Percentiles rank a stretch among this genome's conserved stretches.
Evolutionary conservation across 2,329 filamentous ascomycete species (phyloP).

Genomic region (Ophiostoma sp.): DNA sequence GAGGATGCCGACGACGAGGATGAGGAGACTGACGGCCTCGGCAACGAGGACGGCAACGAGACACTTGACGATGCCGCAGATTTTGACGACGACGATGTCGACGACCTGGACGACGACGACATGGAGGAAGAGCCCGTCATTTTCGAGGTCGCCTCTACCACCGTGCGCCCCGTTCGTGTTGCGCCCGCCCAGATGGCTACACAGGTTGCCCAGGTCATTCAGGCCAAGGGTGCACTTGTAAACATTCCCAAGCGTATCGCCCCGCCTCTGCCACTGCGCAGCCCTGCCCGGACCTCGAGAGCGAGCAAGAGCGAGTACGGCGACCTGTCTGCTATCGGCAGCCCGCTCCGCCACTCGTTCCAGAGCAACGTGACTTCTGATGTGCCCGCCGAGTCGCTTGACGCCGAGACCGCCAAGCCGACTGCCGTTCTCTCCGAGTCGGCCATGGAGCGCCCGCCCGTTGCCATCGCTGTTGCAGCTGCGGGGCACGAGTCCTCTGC

Average conservation of each 20-base stretch:
- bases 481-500: constrained; percentile 19
- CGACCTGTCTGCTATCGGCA: constrained; percentile 55
- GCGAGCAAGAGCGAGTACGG: constrained; percentile 59
- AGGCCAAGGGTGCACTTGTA: constrained; percentile 75
- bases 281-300: constrained; percentile 63
- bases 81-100: constrained; percentile 39
- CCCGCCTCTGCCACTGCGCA: constrained; percentile 75
- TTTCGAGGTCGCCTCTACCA: constrained; percentile 63
- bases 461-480: background rate
- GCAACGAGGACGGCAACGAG: constrained; percentile 36
- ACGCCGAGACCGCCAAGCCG: background rate
- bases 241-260: constrained; percentile 79
- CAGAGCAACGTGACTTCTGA: constrained; percentile 28
- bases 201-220: constrained; percentile 66
- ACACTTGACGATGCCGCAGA: constrained; percentile 41
- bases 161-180: constrained; percentile 58
- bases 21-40: constrained; percentile 52
- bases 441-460: background rate
- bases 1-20: constrained; percentile 46
- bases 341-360: constrained; percentile 54
- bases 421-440: background rate
- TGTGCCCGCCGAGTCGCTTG: background rate
- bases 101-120: constrained; percentile 45
- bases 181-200: constrained; percentile 66
- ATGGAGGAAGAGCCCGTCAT: constrained; percentile 66